phyloP scores from a whole-genome alignment of 495 filamentous ascomycete genomes.

The Annulohypoxylon stygium region DNA sequence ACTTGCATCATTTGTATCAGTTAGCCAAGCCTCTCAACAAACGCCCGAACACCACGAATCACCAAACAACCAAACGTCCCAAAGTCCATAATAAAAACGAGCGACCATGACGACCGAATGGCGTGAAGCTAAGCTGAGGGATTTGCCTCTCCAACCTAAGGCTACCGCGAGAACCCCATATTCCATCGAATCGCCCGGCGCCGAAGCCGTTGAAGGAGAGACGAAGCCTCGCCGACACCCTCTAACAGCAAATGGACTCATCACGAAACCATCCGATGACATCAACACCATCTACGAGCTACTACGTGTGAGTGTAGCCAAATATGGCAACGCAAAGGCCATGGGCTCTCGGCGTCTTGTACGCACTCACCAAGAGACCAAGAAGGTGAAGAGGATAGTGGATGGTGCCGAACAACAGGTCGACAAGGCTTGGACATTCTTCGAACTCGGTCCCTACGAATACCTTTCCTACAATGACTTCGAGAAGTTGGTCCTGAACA shows the following conservation, averaged over 20 bases:
- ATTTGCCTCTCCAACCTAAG: conserved; percentile 69
- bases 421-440: conserved; percentile 96
- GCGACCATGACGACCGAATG: conserved; percentile 47
- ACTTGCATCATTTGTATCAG: not conserved
- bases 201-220: conserved; percentile 81
- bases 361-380: conserved; percentile 88
- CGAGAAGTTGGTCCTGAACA: conserved; percentile 76
- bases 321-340: conserved; percentile 90
- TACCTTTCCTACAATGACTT: conserved; percentile 92
- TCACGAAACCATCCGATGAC: conserved; percentile 73
- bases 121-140: conserved; percentile 61
- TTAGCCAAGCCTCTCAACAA: conserved; percentile 21
- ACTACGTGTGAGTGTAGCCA: conserved; percentile 78
- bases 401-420: conserved; percentile 91
- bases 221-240: conserved; percentile 90
- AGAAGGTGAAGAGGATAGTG: conserved; percentile 96
- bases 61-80: not conserved
- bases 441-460: conserved; percentile 88
- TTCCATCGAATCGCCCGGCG: conserved; percentile 82
- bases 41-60: not conserved
- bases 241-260: conserved; percentile 75
- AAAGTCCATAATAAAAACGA: not conserved
- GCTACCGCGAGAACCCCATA: conserved; percentile 72
- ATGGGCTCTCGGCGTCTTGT: conserved; percentile 84
- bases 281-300: conserved; percentile 90